These are phyloP conservation scores for Wickerhamiella kazuoi DNA, from an alignment of 805 yeast genomes.

Conservation along the genomic window DNA sequence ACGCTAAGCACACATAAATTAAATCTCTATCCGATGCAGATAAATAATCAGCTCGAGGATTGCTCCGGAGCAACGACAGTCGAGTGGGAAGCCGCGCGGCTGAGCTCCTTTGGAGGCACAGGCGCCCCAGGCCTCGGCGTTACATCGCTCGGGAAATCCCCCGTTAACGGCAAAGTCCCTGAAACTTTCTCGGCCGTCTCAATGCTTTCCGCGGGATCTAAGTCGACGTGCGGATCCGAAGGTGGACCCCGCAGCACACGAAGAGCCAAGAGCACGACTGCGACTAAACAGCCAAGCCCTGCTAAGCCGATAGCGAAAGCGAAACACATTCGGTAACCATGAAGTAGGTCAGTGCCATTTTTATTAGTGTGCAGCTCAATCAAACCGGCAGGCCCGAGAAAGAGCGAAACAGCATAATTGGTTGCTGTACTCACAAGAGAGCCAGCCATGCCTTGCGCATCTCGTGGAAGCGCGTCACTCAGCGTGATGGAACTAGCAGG, in stretches of 20 bases:
- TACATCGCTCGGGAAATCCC: no score
- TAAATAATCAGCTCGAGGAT: no score
- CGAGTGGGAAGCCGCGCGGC: no score
- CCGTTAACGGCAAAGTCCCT: no score
- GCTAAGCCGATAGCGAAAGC: background rate
- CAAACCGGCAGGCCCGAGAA: conserved; percentile 47
- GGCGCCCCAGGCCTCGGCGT: no score
- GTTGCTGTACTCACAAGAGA: conserved; percentile 53
- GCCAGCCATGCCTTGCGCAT: conserved; percentile 65
- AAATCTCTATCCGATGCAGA: no score
- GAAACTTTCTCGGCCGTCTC: no score
- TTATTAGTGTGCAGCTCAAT: conserved; percentile 8
- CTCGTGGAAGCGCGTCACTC: conserved; percentile 39
- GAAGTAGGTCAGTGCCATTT: background rate
- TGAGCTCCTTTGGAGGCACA: no score
- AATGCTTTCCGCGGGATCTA: no score
- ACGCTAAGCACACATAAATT: no score
- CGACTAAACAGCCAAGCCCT: background rate
- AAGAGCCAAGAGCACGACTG: background rate
- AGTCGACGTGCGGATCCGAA: background rate
- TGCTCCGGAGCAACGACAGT: no score
- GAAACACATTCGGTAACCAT: background rate
- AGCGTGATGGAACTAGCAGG: conserved; percentile 55
- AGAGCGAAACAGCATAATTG: conserved; percentile 55
- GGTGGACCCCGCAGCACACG: background rate